Evolutionary conservation across 176 grass and related monocot species (phyloP), one percentile per base, ranked within the genome.

Genomic region (Melocanna baccifera): DNA sequence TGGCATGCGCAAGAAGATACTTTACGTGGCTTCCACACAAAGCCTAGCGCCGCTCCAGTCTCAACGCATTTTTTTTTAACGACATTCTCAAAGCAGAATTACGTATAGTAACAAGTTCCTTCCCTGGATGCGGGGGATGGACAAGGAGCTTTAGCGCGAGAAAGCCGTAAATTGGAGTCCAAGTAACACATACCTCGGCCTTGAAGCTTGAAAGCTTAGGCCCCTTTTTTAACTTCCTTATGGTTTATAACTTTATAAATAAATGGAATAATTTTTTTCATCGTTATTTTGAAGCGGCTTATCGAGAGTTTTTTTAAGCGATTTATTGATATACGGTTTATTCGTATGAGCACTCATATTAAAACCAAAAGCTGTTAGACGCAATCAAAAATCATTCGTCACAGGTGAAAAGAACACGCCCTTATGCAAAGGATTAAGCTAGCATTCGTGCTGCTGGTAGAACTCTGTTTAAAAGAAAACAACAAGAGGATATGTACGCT

Each of bases 11-110:
- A 62, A 20, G 18, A 1, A 3, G 8, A 20, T 34, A 5, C 71
- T 76, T 87, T 25, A 84, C 83, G 89, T 90, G 58, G 12, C 22
- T 75, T 83, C 75, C 89, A 79, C 88, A 63, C 70, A 69, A 36
- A 22, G 32, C 61, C 22, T 22, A 62, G 0, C 55, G 75, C 34
- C 18, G 12, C 50, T 28, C 46, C 19, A 22, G 23, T 80, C 29
- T 15, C 29, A 18, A 67, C 67, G 62, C 20, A 52, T 13, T 62
- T 61, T 22, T 7, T 23, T 57, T 7, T 5, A 23, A 11, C 55
- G 9, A 23, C 12, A 2, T 36, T 50, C 7, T 34, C 19, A 16
- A 39, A 80, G 78, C 45, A 68, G 9, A 29, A 57, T 16, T 45
- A 47, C 46, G 41, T 42, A 10, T 20, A 14, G 46, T 3, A 25